Evolutionary conservation across 2,329 filamentous ascomycete species (phyloP).

Genomic region (Emmonsia crescens): DNA sequence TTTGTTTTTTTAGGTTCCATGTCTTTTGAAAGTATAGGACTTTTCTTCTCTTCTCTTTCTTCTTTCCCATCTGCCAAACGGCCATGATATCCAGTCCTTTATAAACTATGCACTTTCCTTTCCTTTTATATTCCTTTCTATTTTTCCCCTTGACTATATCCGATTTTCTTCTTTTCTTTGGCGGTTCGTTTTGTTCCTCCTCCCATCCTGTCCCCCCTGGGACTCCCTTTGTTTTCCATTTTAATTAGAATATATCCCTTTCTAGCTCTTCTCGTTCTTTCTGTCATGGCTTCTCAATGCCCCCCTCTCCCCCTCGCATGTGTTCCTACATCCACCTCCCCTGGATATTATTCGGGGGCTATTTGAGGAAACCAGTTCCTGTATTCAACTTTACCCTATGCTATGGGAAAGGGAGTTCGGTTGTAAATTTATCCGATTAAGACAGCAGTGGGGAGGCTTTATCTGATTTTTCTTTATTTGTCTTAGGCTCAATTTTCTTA

Average conservation of each 20-base stretch:
- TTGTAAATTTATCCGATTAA: neutral
- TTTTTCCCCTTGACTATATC: neutral
- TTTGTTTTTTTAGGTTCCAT: neutral
- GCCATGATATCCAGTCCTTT: neutral
- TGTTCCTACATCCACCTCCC: neutral
- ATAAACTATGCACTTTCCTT: neutral
- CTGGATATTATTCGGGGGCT: neutral
- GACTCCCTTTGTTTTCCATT: neutral
- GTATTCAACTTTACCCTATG: neutral
- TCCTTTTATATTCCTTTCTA: conserved; percentile 1
- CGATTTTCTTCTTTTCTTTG: neutral
- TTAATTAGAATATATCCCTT: neutral
- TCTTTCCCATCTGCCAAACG: neutral
- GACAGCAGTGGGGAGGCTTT: neutral
- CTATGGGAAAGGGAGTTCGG: neutral
- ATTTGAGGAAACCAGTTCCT: neutral
- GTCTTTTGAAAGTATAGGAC: neutral
- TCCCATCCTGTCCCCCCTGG: neutral
- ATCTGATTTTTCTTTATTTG: neutral
- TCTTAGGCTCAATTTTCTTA: neutral
- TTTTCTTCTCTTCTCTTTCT: neutral
- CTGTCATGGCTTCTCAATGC: neutral
- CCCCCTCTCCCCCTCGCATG: neutral
- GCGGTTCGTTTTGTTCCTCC: neutral
- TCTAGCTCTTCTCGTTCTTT: neutral